A percentile compares a stretch with the other conserved stretches of the same genome.
Conservation (phyloP, 108 stramenopile species). For the Pseudonitzschia multiseries region DNA sequence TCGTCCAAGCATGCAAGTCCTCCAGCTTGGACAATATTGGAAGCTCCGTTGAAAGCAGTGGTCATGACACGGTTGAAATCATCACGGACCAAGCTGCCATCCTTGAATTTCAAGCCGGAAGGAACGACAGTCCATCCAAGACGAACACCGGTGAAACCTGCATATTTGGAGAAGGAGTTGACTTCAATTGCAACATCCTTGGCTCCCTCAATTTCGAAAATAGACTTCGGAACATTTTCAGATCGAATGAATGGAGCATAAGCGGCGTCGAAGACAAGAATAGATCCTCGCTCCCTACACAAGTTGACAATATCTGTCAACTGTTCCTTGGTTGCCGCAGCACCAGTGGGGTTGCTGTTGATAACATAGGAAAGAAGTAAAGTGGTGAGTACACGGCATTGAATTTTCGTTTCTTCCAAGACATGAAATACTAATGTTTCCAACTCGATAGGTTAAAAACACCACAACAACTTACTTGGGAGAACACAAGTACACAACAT, state of each 20-base stretch:
- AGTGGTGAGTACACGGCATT: neutral
- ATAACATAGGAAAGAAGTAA: neutral
- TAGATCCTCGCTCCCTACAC: slow-evolving; percentile 90
- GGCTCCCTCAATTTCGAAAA: slow-evolving; percentile 96
- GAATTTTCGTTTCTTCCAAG: neutral
- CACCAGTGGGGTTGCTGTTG: slow-evolving; percentile 93
- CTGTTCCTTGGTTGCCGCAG: slow-evolving; percentile 91
- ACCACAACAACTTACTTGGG: slow-evolving; percentile 71
- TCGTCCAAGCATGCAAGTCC: slow-evolving; percentile 93
- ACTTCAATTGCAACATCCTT: slow-evolving; percentile 93
- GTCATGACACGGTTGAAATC: slow-evolving; percentile 98
- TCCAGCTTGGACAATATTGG: slow-evolving; percentile 95
- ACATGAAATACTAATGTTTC: neutral
- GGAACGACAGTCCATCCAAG: slow-evolving; percentile 97
- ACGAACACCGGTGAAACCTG: slow-evolving; percentile 96
- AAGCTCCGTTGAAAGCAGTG: slow-evolving; percentile 97
- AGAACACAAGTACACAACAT: slow-evolving; percentile 95
- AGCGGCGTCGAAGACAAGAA: slow-evolving; percentile 95
- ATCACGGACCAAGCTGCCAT: slow-evolving; percentile 84
- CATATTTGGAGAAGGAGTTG: slow-evolving; percentile 92
- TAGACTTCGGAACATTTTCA: slow-evolving; percentile 90
- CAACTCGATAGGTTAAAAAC: neutral
- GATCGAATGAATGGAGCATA: slow-evolving; percentile 97
- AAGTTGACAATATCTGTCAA: slow-evolving; percentile 84
- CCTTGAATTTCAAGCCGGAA: slow-evolving; percentile 78